Evolutionary conservation across 108 stramenopile species (phyloP), one percentile per base, ranked within the genome.

Genomic region (Cyclotella sp.): DNA sequence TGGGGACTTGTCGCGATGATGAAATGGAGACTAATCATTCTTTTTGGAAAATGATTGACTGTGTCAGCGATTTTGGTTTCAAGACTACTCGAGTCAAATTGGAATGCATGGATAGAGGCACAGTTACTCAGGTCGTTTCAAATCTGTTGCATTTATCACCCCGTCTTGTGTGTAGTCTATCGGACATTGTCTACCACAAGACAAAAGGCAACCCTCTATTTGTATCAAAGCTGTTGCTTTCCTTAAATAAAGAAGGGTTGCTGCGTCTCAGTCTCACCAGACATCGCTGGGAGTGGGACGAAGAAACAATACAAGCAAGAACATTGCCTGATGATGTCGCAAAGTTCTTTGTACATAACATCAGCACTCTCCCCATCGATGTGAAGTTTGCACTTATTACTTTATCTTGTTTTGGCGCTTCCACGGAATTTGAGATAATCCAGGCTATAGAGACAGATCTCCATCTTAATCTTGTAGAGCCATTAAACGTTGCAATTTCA

Each of bases 251-350:
- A 29, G 45, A 72, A 14, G 29, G 34, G 13, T 42, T 79, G 30
- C 47, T 79, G 39, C 41, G 42, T 44, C 44, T 43, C 28, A 55
- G 52, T 22, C 41, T 60, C 24, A 22, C 22, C 18, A 49, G 55
- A 7, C 63, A 70, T 10, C 46, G 72, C 18, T 78, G 77, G 77
- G 59, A 63, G 27, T 78, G 77, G 77, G 61, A 72, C 6, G 29
- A 39, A 16, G 51, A 65, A 19, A 45, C 40, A 30, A 72, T 77
- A 29, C 60, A 49, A 24, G 24, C 43, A 34, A 19, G n/a, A 21
- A 30, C 51, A 45, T 21, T 75, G 19, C 54, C 74, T 3, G 64
- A 75, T 30, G 63, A 66, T 30, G 52, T 75, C 8, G 74, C 47
- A 24, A 18, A 28, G 34, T 45, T 66, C 43, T 39, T 75, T 6